phyloP scores from a whole-genome alignment of 257 asterid species.

The Fraxinus quadrangulata region DNA sequence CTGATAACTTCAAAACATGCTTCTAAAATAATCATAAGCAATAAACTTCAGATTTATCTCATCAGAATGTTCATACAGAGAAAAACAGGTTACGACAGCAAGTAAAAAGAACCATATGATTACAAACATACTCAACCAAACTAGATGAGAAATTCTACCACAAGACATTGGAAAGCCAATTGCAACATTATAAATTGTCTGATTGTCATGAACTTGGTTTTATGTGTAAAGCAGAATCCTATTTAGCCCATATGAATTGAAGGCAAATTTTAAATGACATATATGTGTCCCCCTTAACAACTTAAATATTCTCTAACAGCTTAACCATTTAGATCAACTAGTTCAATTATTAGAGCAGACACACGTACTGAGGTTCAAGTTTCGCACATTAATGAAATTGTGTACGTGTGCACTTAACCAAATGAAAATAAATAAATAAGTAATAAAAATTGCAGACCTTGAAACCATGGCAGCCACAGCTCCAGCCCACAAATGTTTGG shows the following conservation, averaged over 20 bases:
- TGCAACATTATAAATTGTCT: neutral
- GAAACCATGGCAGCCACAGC: constrained; percentile 96
- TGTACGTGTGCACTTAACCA: neutral
- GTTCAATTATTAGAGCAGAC: neutral
- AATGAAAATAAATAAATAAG: neutral
- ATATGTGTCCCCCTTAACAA: neutral
- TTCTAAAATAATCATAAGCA: neutral
- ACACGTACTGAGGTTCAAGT: neutral
- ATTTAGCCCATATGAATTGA: neutral
- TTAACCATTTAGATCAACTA: neutral
- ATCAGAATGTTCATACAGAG: neutral
- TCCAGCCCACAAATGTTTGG: constrained; percentile 96
- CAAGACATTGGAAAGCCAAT: neutral
- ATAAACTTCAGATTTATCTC: neutral
- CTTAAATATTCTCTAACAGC: neutral
- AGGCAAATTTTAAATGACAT: neutral
- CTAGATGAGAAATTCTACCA: neutral
- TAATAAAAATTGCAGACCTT: constrained; percentile 43
- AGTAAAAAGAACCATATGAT: neutral
- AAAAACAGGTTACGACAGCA: neutral
- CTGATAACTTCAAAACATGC: neutral
- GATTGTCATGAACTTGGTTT: neutral
- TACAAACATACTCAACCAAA: neutral
- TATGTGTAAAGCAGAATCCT: neutral
- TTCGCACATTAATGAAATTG: neutral